Evolutionary conservation across 169 alveolate genomes (phyloP), one percentile per base, ranked within the genome.

Genomic region (Eimeria brunetti): DNA sequence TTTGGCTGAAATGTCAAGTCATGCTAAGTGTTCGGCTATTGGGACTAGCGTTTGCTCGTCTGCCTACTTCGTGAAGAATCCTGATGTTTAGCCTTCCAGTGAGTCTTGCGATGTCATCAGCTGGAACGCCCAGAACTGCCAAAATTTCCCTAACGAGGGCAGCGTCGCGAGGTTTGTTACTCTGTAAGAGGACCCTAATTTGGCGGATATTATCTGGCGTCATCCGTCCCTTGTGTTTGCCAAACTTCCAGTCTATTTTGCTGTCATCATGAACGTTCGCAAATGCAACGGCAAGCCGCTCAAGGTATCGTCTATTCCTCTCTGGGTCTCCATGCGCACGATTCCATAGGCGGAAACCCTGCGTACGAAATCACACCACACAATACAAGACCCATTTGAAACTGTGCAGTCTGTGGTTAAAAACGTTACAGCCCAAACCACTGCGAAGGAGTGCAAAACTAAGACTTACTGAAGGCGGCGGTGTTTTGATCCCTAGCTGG

Each of bases 311-410:
- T 24, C 60, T 58, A 44, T 85, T 85, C 64, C n/a, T 85, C 41
- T 62, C 92, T 8, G 92, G 92, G 92, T 85, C 92, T 62, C 92
- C 92, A 38, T 85, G 92, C 30, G 92, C 80, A 49, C 92, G 92
- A 81, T 85, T 85, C 92, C 92, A 85, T 46, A 85, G 81, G 30
- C 92, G 92, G 71, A 85, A 85, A 27, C 92, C 92, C 92, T 85
- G 80, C 0, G 92, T 58, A 11, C 38, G 16, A 53, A 49, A 51
- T 30, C 73, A 18, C 20, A 27, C 30, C 89, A 51, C 41, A 44
- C 5, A 76, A 6, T 49, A 7, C 38, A 27, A 76, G 60, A 22
- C 22, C 20, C 5, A 46, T 38, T 75, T 76, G 64, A 24, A 1
- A 6, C 64, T 46, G 1, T 76, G 38, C 44, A 44, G 22, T 27